These are phyloP conservation scores for Prunus padus DNA, from an alignment of 306 rosid species.

Conservation along the genomic window DNA sequence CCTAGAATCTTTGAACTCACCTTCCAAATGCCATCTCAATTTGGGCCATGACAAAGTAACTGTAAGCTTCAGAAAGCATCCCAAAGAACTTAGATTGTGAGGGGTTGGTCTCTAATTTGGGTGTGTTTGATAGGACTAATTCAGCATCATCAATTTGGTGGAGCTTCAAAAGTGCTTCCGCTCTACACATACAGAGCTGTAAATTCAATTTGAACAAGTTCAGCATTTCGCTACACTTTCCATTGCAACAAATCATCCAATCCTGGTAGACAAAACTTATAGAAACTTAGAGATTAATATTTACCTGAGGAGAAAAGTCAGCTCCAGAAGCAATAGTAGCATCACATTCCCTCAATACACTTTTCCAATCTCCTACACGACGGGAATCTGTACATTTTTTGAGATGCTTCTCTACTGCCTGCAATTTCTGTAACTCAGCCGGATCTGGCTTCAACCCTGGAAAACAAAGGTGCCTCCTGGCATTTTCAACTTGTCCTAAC, in stretches of 20 bases:
- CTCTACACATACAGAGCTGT: constrained; percentile 98
- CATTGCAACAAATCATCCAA: not conserved
- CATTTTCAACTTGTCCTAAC: constrained; percentile 87
- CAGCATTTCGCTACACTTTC: constrained; percentile 32
- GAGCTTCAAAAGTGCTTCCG: constrained; percentile 84
- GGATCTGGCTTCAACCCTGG: constrained; percentile 56
- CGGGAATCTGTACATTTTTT: constrained; percentile 72
- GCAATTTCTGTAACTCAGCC: constrained; percentile 62
- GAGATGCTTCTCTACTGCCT: constrained; percentile 70
- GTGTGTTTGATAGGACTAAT: constrained; percentile 39
- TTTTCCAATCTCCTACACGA: constrained; percentile 76
- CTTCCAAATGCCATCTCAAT: constrained; percentile 91
- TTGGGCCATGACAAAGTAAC: constrained; percentile 64
- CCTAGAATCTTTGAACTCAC: constrained; percentile 55
- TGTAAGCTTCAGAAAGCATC: constrained; percentile 79
- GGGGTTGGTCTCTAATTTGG: constrained; percentile 45
- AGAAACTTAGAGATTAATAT: not conserved
- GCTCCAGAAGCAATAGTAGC: constrained; percentile 71
- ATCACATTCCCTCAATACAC: constrained; percentile 67
- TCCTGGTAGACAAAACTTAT: not conserved
- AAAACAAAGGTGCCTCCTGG: constrained; percentile 60
- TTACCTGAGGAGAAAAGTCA: constrained; percentile 79
- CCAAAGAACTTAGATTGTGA: constrained; percentile 61
- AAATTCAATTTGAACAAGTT: constrained; percentile 69
- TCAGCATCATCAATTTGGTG: constrained; percentile 85